Evolutionary conservation across 257 asterid genomes (phyloP), one percentile per base, ranked within the genome.

Genomic region (Haberlea rhodopensis): DNA sequence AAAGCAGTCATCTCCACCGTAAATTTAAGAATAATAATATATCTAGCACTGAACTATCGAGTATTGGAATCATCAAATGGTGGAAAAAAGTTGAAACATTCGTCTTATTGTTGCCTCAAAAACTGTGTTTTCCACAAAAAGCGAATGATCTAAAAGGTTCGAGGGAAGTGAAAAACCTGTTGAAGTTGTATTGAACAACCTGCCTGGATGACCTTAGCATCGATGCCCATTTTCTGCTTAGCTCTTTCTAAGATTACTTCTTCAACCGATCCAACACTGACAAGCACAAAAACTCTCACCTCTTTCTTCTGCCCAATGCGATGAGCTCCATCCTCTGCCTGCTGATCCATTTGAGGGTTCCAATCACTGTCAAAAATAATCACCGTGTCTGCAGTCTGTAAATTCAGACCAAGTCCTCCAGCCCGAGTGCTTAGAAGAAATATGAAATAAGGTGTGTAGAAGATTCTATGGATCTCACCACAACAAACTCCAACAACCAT

Each of bases 321-420:
- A 72, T 94, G 99, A 46, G 99, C 99, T 62, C 99, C 85, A 73
- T 94, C 99, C 70, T 94, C 97, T 23, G 99, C 99, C 85, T 94
- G 99, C 73, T 90, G 99, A 78, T 94, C 99, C 95, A 86, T 86
- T 64, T 90, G 97, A 48, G 99, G 99, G 73, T 94, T 94, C 99
- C 99, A 94, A 66, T 94, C 99, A 64, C 99, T 94, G 81, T 94
- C 99, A 66, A 90, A 94, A 23, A 90, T 94, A 51, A 94, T 84
- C 51, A 94, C 99, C 0, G 97, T 90, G 65, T 94, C 99, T 59
- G 99, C 99, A 46, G 95, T 87, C 71, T 90, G 97, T 68, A 94
- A 76, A 84, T 94, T 94, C 74, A 94, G 79, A 53, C 99, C 99
- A n/a, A 94, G 96, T 29, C 99, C 99, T 59, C 99, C 99, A 37